Evolutionary conservation across 1,284 basidiomycete species (phyloP).

Genomic region (Hemileia vastatrix): DNA sequence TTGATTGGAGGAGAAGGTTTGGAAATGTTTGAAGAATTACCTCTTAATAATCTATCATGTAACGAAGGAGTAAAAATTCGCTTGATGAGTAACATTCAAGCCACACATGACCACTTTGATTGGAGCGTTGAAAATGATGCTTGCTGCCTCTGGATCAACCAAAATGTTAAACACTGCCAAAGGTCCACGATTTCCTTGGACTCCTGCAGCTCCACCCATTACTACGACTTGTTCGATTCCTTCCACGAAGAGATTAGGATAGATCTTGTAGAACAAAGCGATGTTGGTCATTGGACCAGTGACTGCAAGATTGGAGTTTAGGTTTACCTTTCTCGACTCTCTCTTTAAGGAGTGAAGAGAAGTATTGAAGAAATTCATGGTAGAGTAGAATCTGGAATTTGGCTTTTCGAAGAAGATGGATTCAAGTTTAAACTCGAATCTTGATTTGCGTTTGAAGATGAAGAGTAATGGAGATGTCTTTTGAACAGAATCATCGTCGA

Average conservation of each 20-base stretch:
- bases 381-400: no score
- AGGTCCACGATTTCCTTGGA: conserved; percentile 32
- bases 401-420: not conserved
- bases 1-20: no score
- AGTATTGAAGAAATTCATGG: no score
- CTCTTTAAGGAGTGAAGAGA: no score
- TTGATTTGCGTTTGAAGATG: not conserved
- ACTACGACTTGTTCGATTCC: conserved; percentile 36
- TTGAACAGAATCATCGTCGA: conserved; percentile 4
- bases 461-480: not conserved
- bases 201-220: conserved; percentile 36
- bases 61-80: conserved; percentile 32
- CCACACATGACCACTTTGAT: conserved; percentile 37
- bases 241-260: conserved; percentile 26
- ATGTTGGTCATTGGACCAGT: conserved; percentile 38
- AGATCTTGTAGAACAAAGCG: conserved; percentile 33
- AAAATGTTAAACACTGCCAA: conserved; percentile 36
- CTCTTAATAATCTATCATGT: no score
- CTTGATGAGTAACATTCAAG: conserved; percentile 38
- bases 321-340: no score
- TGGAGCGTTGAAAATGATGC: conserved; percentile 34
- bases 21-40: no score
- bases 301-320: no score
- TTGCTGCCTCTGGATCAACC: conserved; percentile 36
- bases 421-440: not conserved